These are phyloP conservation scores for Solioccasus polychromus DNA, from an alignment of 768 basidiomycete genomes.

Conservation along the genomic window DNA sequence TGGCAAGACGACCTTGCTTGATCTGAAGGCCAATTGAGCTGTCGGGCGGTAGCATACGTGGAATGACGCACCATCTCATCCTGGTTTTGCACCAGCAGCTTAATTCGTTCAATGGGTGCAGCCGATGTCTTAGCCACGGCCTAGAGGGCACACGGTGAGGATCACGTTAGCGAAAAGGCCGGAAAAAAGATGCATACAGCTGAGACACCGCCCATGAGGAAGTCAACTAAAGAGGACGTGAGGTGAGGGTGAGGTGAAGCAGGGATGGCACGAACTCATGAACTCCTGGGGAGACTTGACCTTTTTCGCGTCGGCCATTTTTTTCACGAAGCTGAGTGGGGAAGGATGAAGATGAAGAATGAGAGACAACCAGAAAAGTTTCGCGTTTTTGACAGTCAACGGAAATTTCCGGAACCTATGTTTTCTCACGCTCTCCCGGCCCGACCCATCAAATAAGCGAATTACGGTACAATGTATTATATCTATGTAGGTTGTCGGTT, in stretches of 20 bases:
- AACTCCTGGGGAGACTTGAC: conserved; percentile 91
- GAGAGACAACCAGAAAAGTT: conserved; percentile 47
- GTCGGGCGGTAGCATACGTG: not conserved
- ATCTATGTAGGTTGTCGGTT: conserved; percentile 11
- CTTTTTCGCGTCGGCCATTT: conserved; percentile 85
- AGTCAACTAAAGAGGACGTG: conserved; percentile 60
- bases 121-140: conserved; percentile 99
- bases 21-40: conserved; percentile 51
- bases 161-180: conserved; percentile 16
- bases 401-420: conserved; percentile 29
- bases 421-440: conserved; percentile 27
- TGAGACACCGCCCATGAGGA: conserved; percentile 96
- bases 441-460: conserved; percentile 2
- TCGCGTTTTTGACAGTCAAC: conserved; percentile 38
- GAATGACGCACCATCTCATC: conserved; percentile 92
- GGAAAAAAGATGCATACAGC: conserved; percentile 54
- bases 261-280: conserved; percentile 48
- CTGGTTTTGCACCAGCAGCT: conserved; percentile 98
- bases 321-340: conserved; percentile 51
- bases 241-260: not conserved
- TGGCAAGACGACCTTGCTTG: conserved; percentile 96
- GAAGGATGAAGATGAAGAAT: conserved; percentile 44
- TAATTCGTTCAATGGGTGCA: conserved; percentile 99
- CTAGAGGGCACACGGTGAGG: conserved; percentile 44
- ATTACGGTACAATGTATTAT: conserved; percentile 14